Conservation (phyloP, 2,329 filamentous ascomycete genomes). For the Pseudogymnoascus sp. region DNA sequence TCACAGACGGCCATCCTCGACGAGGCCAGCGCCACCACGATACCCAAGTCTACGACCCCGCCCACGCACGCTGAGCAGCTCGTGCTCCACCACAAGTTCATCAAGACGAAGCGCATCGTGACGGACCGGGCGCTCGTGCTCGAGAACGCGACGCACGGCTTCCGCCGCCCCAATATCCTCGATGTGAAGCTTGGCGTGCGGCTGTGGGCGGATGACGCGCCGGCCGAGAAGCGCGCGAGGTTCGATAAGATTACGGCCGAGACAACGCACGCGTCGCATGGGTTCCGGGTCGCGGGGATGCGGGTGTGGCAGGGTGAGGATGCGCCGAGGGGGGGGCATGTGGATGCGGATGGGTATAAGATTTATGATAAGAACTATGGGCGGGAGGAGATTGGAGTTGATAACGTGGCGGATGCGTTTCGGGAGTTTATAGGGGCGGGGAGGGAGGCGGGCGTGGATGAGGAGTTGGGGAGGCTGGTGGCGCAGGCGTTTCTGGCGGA, state of each 20-base stretch:
- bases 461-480: slow-evolving; percentile 49
- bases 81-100: neutral
- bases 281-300: slow-evolving; percentile 61
- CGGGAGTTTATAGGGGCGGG: slow-evolving; percentile 52
- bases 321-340: slow-evolving; percentile 43
- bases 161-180: slow-evolving; percentile 78
- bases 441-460: slow-evolving; percentile 47
- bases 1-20: slow-evolving; percentile 42
- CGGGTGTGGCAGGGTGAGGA: slow-evolving; percentile 52
- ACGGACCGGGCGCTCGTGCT: slow-evolving; percentile 78
- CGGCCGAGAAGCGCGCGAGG: slow-evolving; percentile 49
- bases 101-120: slow-evolving; percentile 45
- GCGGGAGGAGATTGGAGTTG: slow-evolving; percentile 42
- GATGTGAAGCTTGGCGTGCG: slow-evolving; percentile 86
- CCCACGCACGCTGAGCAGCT: slow-evolving; percentile 13
- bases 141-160: slow-evolving; percentile 76
- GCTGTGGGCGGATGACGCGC: slow-evolving; percentile 73
- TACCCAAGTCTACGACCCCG: slow-evolving; percentile 11
- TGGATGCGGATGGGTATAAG: slow-evolving; percentile 48
- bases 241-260: slow-evolving; percentile 52
- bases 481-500: slow-evolving; percentile 48
- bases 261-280: slow-evolving; percentile 54
- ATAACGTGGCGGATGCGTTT: slow-evolving; percentile 49
- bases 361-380: slow-evolving; percentile 60
- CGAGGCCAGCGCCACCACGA: slow-evolving; percentile 37